phyloP scores from a whole-genome alignment of 768 basidiomycete species.

The Mycena pura region DNA sequence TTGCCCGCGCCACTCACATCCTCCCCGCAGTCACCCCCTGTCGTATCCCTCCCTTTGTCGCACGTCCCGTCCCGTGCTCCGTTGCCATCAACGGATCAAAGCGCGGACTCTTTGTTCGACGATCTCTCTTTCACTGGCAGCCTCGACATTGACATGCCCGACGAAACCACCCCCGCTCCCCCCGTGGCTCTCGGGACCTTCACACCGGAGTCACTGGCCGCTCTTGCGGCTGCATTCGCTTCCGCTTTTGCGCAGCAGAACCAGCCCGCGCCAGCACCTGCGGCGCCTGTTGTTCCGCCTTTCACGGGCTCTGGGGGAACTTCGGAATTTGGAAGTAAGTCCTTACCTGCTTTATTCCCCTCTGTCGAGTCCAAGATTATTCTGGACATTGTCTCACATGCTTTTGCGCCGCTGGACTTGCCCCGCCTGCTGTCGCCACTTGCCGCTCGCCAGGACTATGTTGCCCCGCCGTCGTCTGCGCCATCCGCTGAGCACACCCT shows the following conservation, averaged over 20 bases:
- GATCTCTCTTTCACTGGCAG: conserved; percentile 11
- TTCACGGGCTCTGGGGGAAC: conserved; percentile 9
- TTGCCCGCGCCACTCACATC: conserved; percentile 1
- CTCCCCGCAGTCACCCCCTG: not conserved
- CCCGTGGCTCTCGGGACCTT: not conserved
- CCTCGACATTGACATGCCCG: not conserved
- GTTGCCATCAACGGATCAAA: conserved; percentile 3
- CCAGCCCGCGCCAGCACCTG: not conserved
- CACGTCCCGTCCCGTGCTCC: conserved; percentile 1
- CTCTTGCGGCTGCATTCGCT: conserved; percentile 4
- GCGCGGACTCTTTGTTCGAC: not conserved
- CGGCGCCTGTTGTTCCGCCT: conserved; percentile 11
- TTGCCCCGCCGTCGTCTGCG: not conserved
- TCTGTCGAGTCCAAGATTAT: conserved; percentile 6
- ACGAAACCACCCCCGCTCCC: not conserved
- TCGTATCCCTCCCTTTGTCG: not conserved
- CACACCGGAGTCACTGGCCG: conserved; percentile 6
- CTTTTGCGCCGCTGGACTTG: conserved; percentile 13
- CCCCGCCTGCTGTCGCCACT: too few relatives aligned
- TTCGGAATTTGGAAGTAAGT: conserved; percentile 15
- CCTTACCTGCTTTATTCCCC: conserved; percentile 14
- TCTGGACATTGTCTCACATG: conserved; percentile 10
- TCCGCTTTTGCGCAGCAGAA: not conserved
- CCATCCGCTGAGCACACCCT: conserved; percentile 3
- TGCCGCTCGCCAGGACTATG: conserved; percentile 7